phyloP scores from a whole-genome alignment of 2,329 filamentous ascomycete species.

The Beauveria scarabaeidicola region DNA sequence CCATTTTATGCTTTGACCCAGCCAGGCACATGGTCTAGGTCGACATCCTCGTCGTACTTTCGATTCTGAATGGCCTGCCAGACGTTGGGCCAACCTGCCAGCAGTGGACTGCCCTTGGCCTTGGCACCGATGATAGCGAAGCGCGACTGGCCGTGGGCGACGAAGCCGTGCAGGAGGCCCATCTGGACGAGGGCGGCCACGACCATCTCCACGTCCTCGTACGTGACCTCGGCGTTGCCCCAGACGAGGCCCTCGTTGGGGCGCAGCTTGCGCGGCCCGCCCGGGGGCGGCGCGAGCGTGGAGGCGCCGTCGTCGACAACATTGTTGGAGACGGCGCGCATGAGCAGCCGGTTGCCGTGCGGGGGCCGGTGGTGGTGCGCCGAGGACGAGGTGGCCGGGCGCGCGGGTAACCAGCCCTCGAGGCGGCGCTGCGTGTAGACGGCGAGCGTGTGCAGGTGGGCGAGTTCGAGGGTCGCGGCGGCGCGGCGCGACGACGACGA shows the following conservation, averaged over 20 bases:
- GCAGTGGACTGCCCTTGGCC: conserved; percentile 52
- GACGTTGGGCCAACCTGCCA: conserved; percentile 67
- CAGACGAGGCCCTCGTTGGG: conserved; percentile 54
- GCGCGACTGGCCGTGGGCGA: conserved; percentile 66
- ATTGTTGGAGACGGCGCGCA: conserved; percentile 43
- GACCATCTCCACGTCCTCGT: conserved; percentile 66
- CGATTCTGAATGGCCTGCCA: conserved; percentile 59
- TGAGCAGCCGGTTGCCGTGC: conserved; percentile 41
- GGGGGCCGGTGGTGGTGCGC: conserved; percentile 27
- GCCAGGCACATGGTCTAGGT: conserved; percentile 62
- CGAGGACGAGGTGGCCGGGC: conserved; percentile 18
- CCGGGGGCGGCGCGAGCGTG: conserved; percentile 40
- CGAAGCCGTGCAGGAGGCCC: conserved; percentile 73
- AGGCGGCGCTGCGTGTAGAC: conserved; percentile 55
- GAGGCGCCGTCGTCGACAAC: conserved; percentile 28
- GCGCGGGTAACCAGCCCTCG: conserved; percentile 45
- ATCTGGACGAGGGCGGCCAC: conserved; percentile 71
- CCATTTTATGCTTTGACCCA: conserved; percentile 52
- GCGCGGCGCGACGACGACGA: conserved; percentile 33
- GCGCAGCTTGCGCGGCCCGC: conserved; percentile 37
- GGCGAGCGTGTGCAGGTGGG: conserved; percentile 57
- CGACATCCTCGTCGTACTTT: conserved; percentile 47
- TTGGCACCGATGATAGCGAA: conserved; percentile 78
- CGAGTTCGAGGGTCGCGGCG: conserved; percentile 67
- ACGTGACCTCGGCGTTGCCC: conserved; percentile 51